Conservation (phyloP, 768 basidiomycete genomes). For the Lentinula boryana region DNA sequence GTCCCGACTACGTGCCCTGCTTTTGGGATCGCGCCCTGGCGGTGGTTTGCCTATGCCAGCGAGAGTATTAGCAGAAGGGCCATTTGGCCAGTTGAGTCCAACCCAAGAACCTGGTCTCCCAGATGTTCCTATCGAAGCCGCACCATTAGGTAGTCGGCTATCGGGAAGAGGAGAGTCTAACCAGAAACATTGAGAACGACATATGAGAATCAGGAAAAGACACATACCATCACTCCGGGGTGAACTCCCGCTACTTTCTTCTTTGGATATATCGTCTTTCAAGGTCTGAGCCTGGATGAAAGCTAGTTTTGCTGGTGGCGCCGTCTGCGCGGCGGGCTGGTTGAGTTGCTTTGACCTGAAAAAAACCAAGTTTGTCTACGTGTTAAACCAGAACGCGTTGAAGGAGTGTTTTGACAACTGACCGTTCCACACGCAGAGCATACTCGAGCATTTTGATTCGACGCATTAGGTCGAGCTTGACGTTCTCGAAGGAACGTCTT, state of each 20-base stretch:
- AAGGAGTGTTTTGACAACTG: slow-evolving; percentile 22
- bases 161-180: slow-evolving; percentile 75
- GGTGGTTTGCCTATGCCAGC: slow-evolving; percentile 63
- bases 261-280: slow-evolving; percentile 72
- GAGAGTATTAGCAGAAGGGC: slow-evolving; percentile 33
- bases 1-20: slow-evolving; percentile 88
- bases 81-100: slow-evolving; percentile 41
- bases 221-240: slow-evolving; percentile 76
- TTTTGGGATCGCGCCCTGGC: slow-evolving; percentile 89
- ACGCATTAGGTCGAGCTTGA: slow-evolving; percentile 91
- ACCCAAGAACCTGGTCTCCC: slow-evolving; percentile 56
- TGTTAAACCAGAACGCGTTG: slow-evolving; percentile 21
- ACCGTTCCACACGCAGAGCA: slow-evolving; percentile 95
- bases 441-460: slow-evolving; percentile 99
- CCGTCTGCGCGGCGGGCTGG: slow-evolving; percentile 50
- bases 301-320: slow-evolving; percentile 62
- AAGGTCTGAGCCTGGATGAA: slow-evolving; percentile 50
- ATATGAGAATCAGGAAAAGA: neutral
- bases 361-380: slow-evolving; percentile 19
- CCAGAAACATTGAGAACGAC: slow-evolving; percentile 7
- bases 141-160: slow-evolving; percentile 57
- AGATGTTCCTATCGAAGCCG: slow-evolving; percentile 33
- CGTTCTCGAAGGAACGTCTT: slow-evolving; percentile 93
- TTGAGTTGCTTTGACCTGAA: slow-evolving; percentile 75
- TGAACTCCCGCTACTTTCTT: slow-evolving; percentile 76